Base-by-base conservation (phyloP, 208 protist species). In the Leishmania tarentolae region DNA sequence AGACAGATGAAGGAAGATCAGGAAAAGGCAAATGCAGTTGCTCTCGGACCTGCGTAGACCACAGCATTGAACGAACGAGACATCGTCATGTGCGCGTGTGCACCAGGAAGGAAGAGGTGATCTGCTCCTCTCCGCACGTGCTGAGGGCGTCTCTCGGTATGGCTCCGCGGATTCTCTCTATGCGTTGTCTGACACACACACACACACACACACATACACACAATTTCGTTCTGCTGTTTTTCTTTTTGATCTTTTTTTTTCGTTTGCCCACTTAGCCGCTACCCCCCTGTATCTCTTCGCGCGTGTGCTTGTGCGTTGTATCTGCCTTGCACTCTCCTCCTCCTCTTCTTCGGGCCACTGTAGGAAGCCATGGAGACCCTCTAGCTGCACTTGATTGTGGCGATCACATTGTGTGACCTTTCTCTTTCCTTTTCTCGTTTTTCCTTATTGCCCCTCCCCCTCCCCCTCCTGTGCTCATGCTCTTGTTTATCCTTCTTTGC, bases 1-100 rank as follows among this genome's bases (percentile, higher is more conserved):
- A 57, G 82, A 50, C 81, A 89, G 79, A 84, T 87, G 47, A 84
- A 76, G 79, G 84, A 86, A 78, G 87, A 89, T 52, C 82, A 89
- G 86, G 79, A 86, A 28, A 68, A 24, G 75, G 84, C 78, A 44
- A 77, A 56, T 35, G 57, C 69, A 3, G 82, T 81, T 37, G 83
- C 79, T 47, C 79, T 84, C 70, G 75, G 72, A 68, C 44, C 35
- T 42, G 59, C 52, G 53, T 66, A 86, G 84, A n/a, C 37, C 61
- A 59, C 78, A 59, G 66, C 13, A 46, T 77, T 70, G 24, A 52
- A 53, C 6, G 68, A 44, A 73, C 44, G 11, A 52, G 31, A 8
- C 40, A 53, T 21, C 9, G 61, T 68, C 68, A 35, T 73, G 44
- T 13, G 40, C 68, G 68, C 44, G 24, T 73, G 40, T 7, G 5